Base-by-base conservation (phyloP, 2,329 filamentous ascomycete species). In the Trichoderma sp. region DNA sequence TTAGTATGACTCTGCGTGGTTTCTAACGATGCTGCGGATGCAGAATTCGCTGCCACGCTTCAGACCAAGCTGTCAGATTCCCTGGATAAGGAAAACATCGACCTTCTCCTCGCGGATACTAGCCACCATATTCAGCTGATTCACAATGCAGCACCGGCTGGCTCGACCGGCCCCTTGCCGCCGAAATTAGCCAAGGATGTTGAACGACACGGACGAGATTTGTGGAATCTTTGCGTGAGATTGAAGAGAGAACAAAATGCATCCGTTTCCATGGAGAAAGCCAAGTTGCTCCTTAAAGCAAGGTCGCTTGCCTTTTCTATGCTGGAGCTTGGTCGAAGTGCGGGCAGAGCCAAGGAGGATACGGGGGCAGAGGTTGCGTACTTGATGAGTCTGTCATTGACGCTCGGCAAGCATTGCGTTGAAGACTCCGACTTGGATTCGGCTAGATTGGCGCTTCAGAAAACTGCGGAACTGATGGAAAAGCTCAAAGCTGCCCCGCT, bases 201-300 rank as follows among this genome's bases (percentile, higher is more conserved):
- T 3, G 90, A 92, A 73, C 79, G 75, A 6, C 77, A 83, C 7
- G 92, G 88, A 3, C 88, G 87, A 0, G 82, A 83, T 28, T 80
- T 94, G 8, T 94, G 91, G 92, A 94, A 94, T 74, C 77, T 86
- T 6, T 89, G 89, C 53, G 89, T 89, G 1, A 85, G 86, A 30
- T 76, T 89, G 77, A 84, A 65, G 76, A 79, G 73, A 70, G 79
- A 73, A 50, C 74, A 17, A 58, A 73, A 61, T 13, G 57, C 75
- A 26, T 66, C 71, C 2, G 70, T 75, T 4, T 74, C 77, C 0
- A 72, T 75, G 71, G 74, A 76, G 1, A 74, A 69, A 28, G 53
- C 65, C 55, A 81, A 62, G 70, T 75, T 85, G 32, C 74, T 87
- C 2, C 74, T 82, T 7, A 77, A 82, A 15, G 80, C 80, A 13